Conservation (phyloP, 2,329 filamentous ascomycete species). For the Epichloe baconii region DNA sequence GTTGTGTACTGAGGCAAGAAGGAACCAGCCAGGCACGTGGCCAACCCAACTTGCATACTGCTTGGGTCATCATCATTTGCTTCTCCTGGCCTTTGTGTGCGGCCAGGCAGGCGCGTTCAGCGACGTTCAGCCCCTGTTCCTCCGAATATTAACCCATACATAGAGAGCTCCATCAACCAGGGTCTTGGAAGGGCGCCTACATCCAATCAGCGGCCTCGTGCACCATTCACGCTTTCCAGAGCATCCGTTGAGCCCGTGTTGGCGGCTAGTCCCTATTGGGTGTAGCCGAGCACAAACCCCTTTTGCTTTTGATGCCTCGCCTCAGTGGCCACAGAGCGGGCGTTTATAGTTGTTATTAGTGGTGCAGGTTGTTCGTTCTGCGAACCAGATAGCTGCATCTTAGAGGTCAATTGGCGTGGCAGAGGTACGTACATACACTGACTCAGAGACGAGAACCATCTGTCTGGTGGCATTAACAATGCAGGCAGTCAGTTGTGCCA, state of each 20-base stretch:
- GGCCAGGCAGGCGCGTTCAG: no score
- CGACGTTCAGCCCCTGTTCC: background rate
- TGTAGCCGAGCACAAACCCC: conserved; percentile 22
- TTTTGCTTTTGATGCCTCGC: conserved; percentile 14
- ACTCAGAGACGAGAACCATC: background rate
- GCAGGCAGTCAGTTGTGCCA: background rate
- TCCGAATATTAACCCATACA: background rate
- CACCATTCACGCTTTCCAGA: background rate
- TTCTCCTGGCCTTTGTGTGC: background rate
- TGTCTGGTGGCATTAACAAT: background rate
- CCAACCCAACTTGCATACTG: no score
- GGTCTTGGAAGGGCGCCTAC: conserved; percentile 1
- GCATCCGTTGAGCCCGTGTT: background rate
- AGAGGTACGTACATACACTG: background rate
- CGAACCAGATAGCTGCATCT: background rate
- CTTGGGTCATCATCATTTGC: background rate
- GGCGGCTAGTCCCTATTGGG: conserved; percentile 11
- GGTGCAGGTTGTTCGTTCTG: background rate
- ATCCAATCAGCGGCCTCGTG: conserved; percentile 2
- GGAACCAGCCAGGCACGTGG: no score
- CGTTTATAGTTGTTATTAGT: background rate
- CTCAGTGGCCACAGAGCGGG: conserved; percentile 11
- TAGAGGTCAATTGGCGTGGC: background rate
- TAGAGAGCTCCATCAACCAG: background rate
- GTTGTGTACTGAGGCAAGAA: no score